A percentile compares a stretch with the other conserved stretches of the same genome.
Conservation (phyloP, 31 red algal genomes). For the Endocladia muricata region DNA sequence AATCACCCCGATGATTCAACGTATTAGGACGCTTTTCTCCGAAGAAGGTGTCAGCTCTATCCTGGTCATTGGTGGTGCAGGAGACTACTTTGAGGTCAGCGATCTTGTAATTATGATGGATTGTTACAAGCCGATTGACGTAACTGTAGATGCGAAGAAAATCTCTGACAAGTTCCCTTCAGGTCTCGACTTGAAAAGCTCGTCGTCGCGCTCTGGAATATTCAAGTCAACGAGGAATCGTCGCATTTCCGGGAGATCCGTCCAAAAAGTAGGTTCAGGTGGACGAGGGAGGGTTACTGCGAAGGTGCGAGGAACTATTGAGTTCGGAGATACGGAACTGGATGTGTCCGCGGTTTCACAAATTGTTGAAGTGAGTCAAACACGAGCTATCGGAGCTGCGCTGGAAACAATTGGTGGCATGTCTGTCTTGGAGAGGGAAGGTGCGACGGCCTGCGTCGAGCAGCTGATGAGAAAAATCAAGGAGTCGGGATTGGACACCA, state of each 20-base stretch:
- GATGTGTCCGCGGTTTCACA: conserved; percentile 74
- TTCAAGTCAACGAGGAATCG: conserved; percentile 41
- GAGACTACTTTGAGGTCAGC: conserved; percentile 89
- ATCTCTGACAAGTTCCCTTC: conserved; percentile 23
- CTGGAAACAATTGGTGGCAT: conserved; percentile 52
- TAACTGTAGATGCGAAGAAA: conserved; percentile 58
- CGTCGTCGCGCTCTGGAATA: background rate
- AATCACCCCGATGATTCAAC: conserved; percentile 81
- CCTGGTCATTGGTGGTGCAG: conserved; percentile 81
- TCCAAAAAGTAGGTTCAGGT: conserved; percentile 10
- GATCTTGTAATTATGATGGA: conserved; percentile 90
- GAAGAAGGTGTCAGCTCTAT: conserved; percentile 62
- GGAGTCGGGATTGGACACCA: conserved; percentile 40
- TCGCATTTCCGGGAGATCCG: conserved; percentile 13
- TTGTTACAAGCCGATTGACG: conserved; percentile 67
- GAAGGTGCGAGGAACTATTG: conserved; percentile 33
- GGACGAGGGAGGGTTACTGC: conserved; percentile 30
- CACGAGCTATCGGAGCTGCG: conserved; percentile 67
- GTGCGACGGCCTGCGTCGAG: conserved; percentile 39
- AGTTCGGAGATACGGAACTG: conserved; percentile 57
- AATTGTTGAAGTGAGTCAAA: conserved; percentile 75
- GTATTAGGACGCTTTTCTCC: conserved; percentile 70
- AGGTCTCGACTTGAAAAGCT: background rate
- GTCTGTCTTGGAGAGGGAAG: conserved; percentile 32
- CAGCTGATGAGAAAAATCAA: conserved; percentile 45